Evolutionary conservation across 768 basidiomycete genomes (phyloP), one percentile per base, ranked within the genome.

Genomic region (Mycena venus): DNA sequence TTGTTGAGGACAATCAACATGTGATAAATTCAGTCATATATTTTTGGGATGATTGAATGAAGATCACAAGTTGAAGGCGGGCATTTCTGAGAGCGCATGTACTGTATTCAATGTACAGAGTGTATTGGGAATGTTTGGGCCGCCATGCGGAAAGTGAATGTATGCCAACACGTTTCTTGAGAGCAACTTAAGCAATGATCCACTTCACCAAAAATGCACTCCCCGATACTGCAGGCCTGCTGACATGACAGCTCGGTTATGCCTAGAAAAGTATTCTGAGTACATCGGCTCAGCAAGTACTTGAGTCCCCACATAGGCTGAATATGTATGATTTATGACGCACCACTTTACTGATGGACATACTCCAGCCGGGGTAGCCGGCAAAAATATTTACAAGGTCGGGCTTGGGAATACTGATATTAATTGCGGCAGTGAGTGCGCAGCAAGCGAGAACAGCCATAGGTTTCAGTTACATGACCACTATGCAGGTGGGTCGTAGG

Each of bases 351-450:
- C 23, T 11, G 60, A 25, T 25, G 38, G 38, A 29, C 60, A 62
- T 62, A 29, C 14, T 32, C 60, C 60, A 62, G 40, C 60, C 60
- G 40, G 60, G 60, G 40, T 62, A 62, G 60, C 40, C 60, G 40
- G 60, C 60, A 62, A 62, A 62, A 62, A 62, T 40, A 25, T 62
- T 62, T 44, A 36, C 60, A 32, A 62, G 60, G 38, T 62, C 60
- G 38, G 60, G 60, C 44, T 44, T 62, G 60, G 25, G 60, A 29
- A 40, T 62, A 62, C 60, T 62, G 60, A 42, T 25, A 62, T 62
- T 44, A 44, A 40, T 42, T 23, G 60, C 60, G 44, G 60, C 60
- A 15, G 60, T 29, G 25, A 62, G 60, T 42, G 23, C 60, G 38
- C 60, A 62, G 60, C 36, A 62, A 62, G 38, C 60, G 23, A 62